Conservation (phyloP, 345 rosid genomes). For the Draba incana region DNA sequence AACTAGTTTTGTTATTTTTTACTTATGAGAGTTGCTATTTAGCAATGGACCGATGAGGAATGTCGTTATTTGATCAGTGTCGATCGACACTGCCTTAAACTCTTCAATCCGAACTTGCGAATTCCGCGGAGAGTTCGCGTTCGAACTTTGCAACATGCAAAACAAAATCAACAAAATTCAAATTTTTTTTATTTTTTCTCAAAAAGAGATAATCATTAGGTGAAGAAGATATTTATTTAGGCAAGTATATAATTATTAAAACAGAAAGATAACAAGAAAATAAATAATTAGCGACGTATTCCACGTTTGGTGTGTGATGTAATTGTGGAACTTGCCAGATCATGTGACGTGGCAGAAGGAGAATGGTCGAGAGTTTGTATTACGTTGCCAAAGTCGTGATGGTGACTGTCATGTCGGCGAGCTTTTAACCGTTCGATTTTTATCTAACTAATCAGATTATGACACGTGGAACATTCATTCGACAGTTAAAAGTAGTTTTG, state of each 20-base stretch:
- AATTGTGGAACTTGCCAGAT: constrained; percentile 19
- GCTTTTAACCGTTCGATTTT: constrained; percentile 3
- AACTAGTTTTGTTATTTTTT: too few species aligned
- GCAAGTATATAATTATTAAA: neutral
- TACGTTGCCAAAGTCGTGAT: constrained; percentile 29
- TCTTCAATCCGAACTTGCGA: too few species aligned
- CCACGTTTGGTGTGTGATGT: constrained; percentile 29
- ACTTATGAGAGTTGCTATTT: too few species aligned
- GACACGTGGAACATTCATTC: constrained; percentile 12
- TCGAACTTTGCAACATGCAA: constrained; percentile 1
- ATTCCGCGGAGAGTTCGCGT: constrained; percentile 30
- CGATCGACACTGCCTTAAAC: too few species aligned
- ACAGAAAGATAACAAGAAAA: neutral
- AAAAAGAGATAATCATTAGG: constrained; percentile 10
- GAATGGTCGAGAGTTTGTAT: constrained; percentile 11
- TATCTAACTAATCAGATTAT: neutral
- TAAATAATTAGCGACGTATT: neutral
- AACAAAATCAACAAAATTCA: too few species aligned
- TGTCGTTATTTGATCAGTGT: too few species aligned
- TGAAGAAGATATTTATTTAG: constrained; percentile 9
- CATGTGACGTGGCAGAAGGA: constrained; percentile 22
- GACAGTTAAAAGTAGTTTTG: constrained; percentile 13
- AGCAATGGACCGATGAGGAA: too few species aligned
- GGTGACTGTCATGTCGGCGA: constrained; percentile 28
- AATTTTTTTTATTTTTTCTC: too few species aligned